Conservation (phyloP, 2,329 filamentous ascomycete species). For the Grosmannia huntii region DNA sequence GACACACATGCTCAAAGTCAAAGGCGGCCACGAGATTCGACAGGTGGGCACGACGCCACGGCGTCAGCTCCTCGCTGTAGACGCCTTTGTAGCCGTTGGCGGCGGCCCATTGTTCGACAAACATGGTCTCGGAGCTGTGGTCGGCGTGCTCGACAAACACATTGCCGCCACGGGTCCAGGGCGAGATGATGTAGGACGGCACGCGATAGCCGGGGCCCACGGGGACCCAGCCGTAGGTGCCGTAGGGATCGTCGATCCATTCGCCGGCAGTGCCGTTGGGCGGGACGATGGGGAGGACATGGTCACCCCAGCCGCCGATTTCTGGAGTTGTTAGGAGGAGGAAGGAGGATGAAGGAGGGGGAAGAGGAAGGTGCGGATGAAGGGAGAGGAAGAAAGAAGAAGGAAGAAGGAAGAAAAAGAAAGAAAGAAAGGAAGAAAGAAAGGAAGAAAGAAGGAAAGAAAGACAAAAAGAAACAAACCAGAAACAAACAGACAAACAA, state of each 20-base stretch:
- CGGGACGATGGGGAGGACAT: conserved; percentile 32
- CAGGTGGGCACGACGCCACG: conserved; percentile 20
- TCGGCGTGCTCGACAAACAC: conserved; percentile 35
- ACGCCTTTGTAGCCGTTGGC: conserved; percentile 31
- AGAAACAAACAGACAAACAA: neutral
- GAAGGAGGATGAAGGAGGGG: neutral
- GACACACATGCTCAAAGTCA: conserved; percentile 24
- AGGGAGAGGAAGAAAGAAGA: too few relatives aligned
- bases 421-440: neutral
- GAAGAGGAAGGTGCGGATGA: too few relatives aligned
- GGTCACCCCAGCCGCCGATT: conserved; percentile 18
- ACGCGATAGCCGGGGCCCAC: conserved; percentile 22
- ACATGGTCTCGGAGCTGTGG: conserved; percentile 35
- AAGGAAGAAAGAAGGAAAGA: neutral
- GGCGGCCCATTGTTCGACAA: conserved; percentile 34
- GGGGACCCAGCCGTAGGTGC: neutral
- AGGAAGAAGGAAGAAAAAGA: neutral
- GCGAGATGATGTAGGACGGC: conserved; percentile 35
- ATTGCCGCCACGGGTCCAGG: conserved; percentile 33
- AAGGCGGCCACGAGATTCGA: conserved; percentile 7
- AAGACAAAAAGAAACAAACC: neutral
- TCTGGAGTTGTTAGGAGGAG: neutral
- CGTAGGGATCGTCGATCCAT: conserved; percentile 30
- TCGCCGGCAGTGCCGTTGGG: conserved; percentile 29
- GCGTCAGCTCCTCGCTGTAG: conserved; percentile 15